Percentiles rank a stretch among this genome's conserved stretches.
Conservation (phyloP, 768 basidiomycete genomes). For the Boletus fagicola region DNA sequence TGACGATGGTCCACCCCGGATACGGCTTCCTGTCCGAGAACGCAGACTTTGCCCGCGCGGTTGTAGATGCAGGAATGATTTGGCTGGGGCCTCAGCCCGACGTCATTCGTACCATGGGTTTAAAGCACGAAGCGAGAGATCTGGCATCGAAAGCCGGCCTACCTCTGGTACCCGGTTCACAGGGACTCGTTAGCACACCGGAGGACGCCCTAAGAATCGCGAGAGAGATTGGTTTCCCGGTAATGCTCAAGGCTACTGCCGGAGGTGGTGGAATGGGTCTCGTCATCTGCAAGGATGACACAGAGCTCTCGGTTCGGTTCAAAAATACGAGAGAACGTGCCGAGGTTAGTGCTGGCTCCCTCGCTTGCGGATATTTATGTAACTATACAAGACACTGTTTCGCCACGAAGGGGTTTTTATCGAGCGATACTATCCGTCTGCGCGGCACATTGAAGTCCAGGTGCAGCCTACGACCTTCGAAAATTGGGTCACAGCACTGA, state of each 20-base stretch:
- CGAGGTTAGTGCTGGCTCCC: constrained; percentile 34
- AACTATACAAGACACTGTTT: constrained; percentile 43
- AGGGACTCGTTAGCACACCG: constrained; percentile 41
- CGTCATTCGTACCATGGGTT: constrained; percentile 53
- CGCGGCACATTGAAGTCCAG: constrained; percentile 68
- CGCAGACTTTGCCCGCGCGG: constrained; percentile 47
- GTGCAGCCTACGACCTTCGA: constrained; percentile 28
- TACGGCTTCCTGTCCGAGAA: constrained; percentile 70
- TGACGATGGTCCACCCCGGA: constrained; percentile 59
- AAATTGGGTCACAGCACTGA: background rate
- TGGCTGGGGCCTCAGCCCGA: constrained; percentile 58
- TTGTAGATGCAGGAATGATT: constrained; percentile 48
- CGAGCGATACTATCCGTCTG: constrained; percentile 54
- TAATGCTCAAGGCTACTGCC: constrained; percentile 66
- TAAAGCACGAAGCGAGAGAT: constrained; percentile 57
- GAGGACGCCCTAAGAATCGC: constrained; percentile 45
- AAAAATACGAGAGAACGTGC: constrained; percentile 40
- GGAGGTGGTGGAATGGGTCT: constrained; percentile 73
- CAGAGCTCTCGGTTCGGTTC: constrained; percentile 39
- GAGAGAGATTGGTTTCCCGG: constrained; percentile 49
- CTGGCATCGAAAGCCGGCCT: constrained; percentile 49
- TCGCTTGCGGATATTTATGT: background rate
- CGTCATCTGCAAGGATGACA: constrained; percentile 46
- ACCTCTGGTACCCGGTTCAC: constrained; percentile 55
- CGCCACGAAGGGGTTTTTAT: constrained; percentile 51